Base-by-base conservation (phyloP, 148 eudicot genomes). In the Amaranthus cruentus region DNA sequence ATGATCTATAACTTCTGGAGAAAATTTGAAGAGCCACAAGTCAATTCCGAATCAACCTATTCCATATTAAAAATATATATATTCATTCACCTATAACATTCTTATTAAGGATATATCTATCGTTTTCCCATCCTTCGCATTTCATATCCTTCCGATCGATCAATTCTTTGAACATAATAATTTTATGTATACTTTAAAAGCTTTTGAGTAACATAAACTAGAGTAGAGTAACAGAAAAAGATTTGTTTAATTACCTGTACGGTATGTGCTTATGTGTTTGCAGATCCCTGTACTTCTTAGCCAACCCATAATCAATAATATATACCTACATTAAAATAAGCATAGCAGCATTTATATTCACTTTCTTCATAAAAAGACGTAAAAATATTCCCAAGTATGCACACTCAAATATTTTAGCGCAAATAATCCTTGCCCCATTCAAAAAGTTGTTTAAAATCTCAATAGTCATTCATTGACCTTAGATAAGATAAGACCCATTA, bases 251-350 rank as follows among this genome's bases (percentile, higher is more conserved):
- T 70, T 75, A 92, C 98, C 98, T 91, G 87, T 93, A 93, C 14
- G 95, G 95, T 88, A 93, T 93, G 86, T 93, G 98, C 85, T 87
- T 90, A 76, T 89, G 97, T 73, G 98, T 93, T 88, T 88, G 97
- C 69, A 93, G 91, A 81, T 93, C 98, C 84, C 92, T 85, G 73
- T 91, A 93, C 80, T 91, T 93, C 78, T 93, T 93, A 79, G 97
- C 97, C 71, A 93, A 88, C 58, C 98, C 98, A 76, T 82, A 93
- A 80, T 93, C 98, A 81, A 93, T 93, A 70, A 79, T 70, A 75
- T 91, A 93, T 47, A 91, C 98, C 98, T 93, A 62, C 73, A 73
- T 14, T 38, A 82, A n/a, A 4, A 55, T 6, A 54, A 81, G 66
- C 55, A 62, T 58, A 55, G 58, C 13, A 70, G 64, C 65, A 71